phyloP scores from a whole-genome alignment of 495 filamentous ascomycete genomes.

The Penicillium simplicissimum region DNA sequence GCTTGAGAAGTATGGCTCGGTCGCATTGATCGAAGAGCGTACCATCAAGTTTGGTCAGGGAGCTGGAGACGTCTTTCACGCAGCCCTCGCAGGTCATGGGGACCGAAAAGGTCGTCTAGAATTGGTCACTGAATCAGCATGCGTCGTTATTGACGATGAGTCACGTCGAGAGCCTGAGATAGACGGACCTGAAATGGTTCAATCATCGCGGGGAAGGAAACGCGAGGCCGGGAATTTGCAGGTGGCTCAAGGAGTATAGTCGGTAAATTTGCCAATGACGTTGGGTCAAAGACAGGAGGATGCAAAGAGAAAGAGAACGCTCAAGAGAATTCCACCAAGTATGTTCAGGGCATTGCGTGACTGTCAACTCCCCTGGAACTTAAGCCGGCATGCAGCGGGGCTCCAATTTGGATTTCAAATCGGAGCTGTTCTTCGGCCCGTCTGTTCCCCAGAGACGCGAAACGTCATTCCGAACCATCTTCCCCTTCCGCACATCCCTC shows the following conservation, averaged over 20 bases:
- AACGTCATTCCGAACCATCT: constrained; percentile 37
- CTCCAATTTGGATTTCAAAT: constrained; percentile 41
- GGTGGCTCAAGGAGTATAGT: background rate
- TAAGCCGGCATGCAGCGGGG: constrained; percentile 24
- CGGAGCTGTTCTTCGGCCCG: constrained; percentile 30
- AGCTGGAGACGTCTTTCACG: constrained; percentile 76
- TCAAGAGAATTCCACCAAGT: background rate
- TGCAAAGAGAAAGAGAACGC: background rate
- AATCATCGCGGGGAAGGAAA: constrained; percentile 47
- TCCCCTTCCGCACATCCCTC: constrained; percentile 10
- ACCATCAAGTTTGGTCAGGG: constrained; percentile 73
- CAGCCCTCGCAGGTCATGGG: constrained; percentile 88
- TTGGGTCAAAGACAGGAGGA: constrained; percentile 1
- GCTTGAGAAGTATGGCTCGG: background rate
- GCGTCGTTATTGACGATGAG: background rate
- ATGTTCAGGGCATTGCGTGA: constrained; percentile 5
- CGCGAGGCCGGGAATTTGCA: constrained; percentile 9
- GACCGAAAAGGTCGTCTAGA: constrained; percentile 88
- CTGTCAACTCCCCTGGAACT: background rate
- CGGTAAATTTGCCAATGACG: background rate
- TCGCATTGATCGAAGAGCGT: constrained; percentile 13
- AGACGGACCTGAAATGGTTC: constrained; percentile 57
- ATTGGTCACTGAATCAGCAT: constrained; percentile 1
- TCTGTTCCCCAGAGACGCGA: constrained; percentile 20
- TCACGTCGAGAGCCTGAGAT: background rate